These are phyloP conservation scores for Syncephalis fuscata DNA, from an alignment of 371 early-diverging fungal species.

Conservation along the genomic window DNA sequence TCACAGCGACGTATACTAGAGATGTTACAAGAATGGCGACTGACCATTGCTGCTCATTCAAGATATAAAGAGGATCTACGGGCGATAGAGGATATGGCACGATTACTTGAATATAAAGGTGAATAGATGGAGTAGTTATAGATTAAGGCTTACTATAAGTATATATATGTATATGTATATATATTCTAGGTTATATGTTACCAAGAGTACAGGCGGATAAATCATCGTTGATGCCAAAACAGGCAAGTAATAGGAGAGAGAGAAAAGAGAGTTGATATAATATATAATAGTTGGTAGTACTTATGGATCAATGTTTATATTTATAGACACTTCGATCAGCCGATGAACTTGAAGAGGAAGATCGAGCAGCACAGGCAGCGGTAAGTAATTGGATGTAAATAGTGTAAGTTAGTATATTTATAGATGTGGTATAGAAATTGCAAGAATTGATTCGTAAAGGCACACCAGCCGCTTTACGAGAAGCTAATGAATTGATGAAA, in stretches of 20 bases:
- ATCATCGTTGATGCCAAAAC: conserved; percentile 35
- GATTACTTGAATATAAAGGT: conserved; percentile 67
- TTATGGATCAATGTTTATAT: too few relatives aligned
- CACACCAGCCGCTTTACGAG: conserved; percentile 76
- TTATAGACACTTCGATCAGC: conserved; percentile 52
- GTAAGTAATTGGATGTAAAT: conserved; percentile 21
- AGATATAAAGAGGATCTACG: conserved; percentile 77
- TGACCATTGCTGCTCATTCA: conserved; percentile 60
- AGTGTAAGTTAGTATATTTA: background rate
- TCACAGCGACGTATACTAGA: conserved; percentile 49
- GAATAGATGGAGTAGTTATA: too few relatives aligned
- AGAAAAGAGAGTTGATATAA: background rate
- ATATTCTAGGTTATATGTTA: conserved; percentile 57
- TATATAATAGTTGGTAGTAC: background rate
- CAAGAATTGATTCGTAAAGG: conserved; percentile 91
- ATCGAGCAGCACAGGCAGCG: conserved; percentile 68
- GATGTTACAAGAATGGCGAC: conserved; percentile 83
- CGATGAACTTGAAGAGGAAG: conserved; percentile 88
- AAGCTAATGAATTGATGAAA: conserved; percentile 94
- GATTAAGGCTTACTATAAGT: too few relatives aligned
- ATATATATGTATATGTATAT: background rate
- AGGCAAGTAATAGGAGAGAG: conserved; percentile 16
- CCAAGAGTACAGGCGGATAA: conserved; percentile 55
- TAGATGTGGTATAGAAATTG: conserved; percentile 44
- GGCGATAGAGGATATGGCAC: conserved; percentile 84